A percentile compares a stretch with the other conserved stretches of the same genome.
Conservation (phyloP, 1,284 basidiomycete species). For the Sporisorium sorghi region DNA sequence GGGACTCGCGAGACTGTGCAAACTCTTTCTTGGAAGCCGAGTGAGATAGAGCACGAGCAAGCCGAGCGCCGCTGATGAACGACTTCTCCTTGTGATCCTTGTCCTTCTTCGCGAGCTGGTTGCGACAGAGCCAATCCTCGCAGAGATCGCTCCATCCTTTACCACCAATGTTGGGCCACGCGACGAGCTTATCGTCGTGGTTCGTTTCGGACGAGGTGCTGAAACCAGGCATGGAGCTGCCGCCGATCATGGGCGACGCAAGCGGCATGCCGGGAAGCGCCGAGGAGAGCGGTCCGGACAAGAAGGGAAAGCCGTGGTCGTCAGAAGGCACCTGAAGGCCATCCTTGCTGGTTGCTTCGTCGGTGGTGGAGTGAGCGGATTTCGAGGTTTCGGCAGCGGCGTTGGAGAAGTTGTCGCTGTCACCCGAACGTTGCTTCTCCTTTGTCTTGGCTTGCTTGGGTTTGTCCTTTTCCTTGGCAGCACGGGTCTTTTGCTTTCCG, state of each 20-base stretch:
- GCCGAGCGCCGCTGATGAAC: constrained; percentile 42
- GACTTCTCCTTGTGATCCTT: constrained; percentile 32
- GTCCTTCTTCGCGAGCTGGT: constrained; percentile 35
- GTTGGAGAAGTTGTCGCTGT: constrained; percentile 20
- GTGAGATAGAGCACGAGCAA: constrained; percentile 38
- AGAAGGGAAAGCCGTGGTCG: constrained; percentile 27
- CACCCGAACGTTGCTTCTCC: constrained; percentile 43
- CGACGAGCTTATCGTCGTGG: constrained; percentile 22
- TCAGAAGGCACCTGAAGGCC: constrained; percentile 11
- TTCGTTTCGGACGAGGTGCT: constrained; percentile 9
- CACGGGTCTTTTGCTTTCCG: constrained; percentile 42
- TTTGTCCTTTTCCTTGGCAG: constrained; percentile 39
- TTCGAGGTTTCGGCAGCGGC: constrained; percentile 9
- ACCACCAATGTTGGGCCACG: constrained; percentile 48
- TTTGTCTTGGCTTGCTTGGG: constrained; percentile 47
- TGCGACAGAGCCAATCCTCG: constrained; percentile 69
- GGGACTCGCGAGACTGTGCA: constrained; percentile 14
- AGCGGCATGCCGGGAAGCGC: constrained; percentile 33
- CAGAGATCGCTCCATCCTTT: constrained; percentile 69
- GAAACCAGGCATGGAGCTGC: constrained; percentile 29
- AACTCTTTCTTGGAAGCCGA: constrained; percentile 29
- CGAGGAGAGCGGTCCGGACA: constrained; percentile 19
- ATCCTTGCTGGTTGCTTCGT: constrained; percentile 16
- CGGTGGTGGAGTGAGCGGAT: constrained; percentile 6
- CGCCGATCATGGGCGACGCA: constrained; percentile 44